Evolutionary conservation across 164 flowering plant genomes (phyloP).

Genomic region (Akebia trifoliata): DNA sequence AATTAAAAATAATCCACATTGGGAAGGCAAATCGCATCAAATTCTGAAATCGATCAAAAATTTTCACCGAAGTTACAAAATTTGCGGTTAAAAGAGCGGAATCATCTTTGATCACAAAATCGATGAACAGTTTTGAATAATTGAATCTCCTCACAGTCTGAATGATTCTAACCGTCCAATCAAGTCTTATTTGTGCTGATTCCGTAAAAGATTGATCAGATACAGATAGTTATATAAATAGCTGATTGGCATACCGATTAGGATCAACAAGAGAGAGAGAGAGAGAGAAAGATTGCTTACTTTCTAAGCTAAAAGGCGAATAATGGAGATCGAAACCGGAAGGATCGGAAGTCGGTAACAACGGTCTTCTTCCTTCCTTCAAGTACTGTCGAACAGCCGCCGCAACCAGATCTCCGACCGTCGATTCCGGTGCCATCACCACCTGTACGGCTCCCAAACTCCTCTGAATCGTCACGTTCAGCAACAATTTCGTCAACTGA

Average conservation of each 20-base stretch:
- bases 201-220: too few relatives aligned
- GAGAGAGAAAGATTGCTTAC: conserved; percentile 39
- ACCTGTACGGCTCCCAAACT: conserved; percentile 75
- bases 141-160: too few relatives aligned
- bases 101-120: too few relatives aligned
- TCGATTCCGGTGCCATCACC: conserved; percentile 56
- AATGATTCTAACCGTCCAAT: too few relatives aligned
- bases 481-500: conserved; percentile 59
- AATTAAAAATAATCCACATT: too few relatives aligned
- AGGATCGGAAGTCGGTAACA: conserved; percentile 39
- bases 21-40: too few relatives aligned
- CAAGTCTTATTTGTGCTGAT: too few relatives aligned
- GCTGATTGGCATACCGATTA: not conserved
- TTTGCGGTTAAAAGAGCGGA: too few relatives aligned
- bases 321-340: conserved; percentile 71
- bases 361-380: conserved; percentile 76
- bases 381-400: conserved; percentile 53
- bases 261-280: not conserved
- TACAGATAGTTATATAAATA: not conserved
- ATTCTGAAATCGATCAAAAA: too few relatives aligned
- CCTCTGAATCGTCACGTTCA: conserved; percentile 77
- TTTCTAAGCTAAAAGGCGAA: conserved; percentile 86
- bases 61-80: too few relatives aligned
- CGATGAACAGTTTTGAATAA: too few relatives aligned
- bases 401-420: conserved; percentile 58